Base-by-base conservation (phyloP, 176 grass and related monocot species). In the Cenchrus purpureus region DNA sequence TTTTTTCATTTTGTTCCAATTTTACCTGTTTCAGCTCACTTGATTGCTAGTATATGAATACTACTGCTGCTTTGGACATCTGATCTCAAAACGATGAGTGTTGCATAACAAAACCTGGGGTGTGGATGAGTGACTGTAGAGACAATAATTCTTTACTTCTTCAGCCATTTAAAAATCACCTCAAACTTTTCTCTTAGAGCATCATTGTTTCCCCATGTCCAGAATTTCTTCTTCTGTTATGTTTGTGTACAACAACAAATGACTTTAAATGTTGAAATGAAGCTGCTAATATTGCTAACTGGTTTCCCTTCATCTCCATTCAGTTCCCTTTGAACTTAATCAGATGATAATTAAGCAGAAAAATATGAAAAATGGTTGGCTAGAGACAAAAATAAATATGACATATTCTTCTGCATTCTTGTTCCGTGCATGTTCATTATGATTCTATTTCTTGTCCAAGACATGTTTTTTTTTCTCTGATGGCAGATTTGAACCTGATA, bases 401-500 rank as follows among this genome's bases (percentile, higher is more conserved):
- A 56, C 37, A 79, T 78, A 48, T 74, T 51, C 15, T 74, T 75
- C 14, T 58, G 10, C 0, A 15, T 28, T 69, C 0, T 28, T 69
- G 61, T 37, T 69, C 29, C 6, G n/a, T 63, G 11, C 32, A 54
- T 71, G 60, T 37, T 25, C 53, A 17, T 76, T 81, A 54, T 71
- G 37, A 44, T 76, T 67, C 37, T 20, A 12, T 76, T 82, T 81
- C 8, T 71, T 86, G 48, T 56, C 32, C 46, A 82, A 65, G 16
- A 82, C 60, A 34, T 54, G 31, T 11, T 81, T 48, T 76, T 65
- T 85, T 0, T 77, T 10, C 12, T 83, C 12, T 83, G 44, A 40
- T 86, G 84, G 57, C 89, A 98, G 96, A 89, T 98, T 98, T 84
- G 97, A 98, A 86, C 86, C 89, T 65, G 97, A 98, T 67, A 98